phyloP scores from a whole-genome alignment of 192 early-diverging fungal genomes.

The Gryganskiella cystojenkinii region DNA sequence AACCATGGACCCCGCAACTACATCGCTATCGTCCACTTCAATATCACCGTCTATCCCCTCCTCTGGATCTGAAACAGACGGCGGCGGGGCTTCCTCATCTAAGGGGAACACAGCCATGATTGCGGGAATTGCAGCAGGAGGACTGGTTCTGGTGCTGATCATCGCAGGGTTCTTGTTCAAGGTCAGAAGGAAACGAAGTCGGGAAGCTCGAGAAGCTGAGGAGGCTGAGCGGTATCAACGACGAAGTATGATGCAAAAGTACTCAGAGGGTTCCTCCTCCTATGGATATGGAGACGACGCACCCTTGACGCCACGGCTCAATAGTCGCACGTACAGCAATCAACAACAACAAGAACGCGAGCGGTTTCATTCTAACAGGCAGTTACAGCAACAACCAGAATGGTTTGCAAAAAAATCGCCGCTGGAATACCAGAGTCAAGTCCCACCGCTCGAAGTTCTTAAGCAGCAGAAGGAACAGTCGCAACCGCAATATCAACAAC shows the following conservation, averaged over 20 bases:
- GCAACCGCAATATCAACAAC: constrained; percentile 2
- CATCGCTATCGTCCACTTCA: background rate
- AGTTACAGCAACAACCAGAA: constrained; percentile 14
- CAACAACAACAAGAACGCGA: constrained; percentile 4
- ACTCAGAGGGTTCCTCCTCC: constrained; percentile 4
- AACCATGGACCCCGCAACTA: background rate
- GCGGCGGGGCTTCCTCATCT: background rate
- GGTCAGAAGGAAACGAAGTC: constrained; percentile 9
- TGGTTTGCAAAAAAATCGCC: constrained; percentile 41
- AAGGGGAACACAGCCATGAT: constrained; percentile 13
- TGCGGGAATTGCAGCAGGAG: constrained; percentile 21
- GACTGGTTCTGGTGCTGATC: constrained; percentile 1
- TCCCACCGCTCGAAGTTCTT: constrained; percentile 10
- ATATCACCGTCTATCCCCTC: background rate
- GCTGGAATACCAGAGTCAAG: constrained; percentile 29
- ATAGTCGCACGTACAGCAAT: too few relatives aligned
- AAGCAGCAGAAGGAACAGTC: constrained; percentile 2
- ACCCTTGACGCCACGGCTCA: background rate
- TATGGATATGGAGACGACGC: constrained; percentile 3
- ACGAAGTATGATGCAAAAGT: constrained; percentile 16
- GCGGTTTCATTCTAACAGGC: background rate
- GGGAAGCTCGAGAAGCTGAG: constrained; percentile 18
- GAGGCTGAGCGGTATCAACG: constrained; percentile 28
- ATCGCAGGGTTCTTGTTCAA: constrained; percentile 15
- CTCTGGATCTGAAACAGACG: background rate